These are phyloP conservation scores for Myxozyma monticola DNA, from an alignment of 805 yeast species.

Conservation along the genomic window DNA sequence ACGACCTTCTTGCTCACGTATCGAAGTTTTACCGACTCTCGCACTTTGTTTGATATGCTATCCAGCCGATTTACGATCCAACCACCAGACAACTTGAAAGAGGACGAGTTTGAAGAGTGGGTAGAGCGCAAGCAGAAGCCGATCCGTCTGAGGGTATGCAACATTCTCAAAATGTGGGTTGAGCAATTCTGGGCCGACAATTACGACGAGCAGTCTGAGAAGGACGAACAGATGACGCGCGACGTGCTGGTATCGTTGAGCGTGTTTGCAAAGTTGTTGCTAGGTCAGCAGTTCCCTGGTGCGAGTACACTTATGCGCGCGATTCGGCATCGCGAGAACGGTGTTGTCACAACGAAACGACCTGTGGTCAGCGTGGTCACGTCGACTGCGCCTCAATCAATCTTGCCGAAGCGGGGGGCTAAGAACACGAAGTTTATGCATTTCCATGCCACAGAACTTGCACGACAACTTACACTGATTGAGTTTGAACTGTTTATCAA, in stretches of 20 bases:
- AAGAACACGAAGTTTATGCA: constrained; percentile 49
- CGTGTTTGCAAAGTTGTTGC: constrained; percentile 14
- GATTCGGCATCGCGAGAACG: constrained; percentile 39
- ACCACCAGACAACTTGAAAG: constrained; percentile 86
- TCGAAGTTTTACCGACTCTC: constrained; percentile 68
- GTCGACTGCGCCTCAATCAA: constrained; percentile 33
- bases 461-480: constrained; percentile 76
- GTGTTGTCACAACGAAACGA: constrained; percentile 6
- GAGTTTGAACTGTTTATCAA: constrained; percentile 67
- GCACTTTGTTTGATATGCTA: constrained; percentile 58
- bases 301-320: constrained; percentile 39
- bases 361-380: constrained; percentile 14
- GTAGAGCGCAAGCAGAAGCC: constrained; percentile 65
- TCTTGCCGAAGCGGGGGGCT: constrained; percentile 33
- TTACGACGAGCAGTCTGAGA: constrained; percentile 44
- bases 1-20: constrained; percentile 74
- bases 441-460: constrained; percentile 71
- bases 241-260: constrained; percentile 15
- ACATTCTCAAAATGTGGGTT: constrained; percentile 62
- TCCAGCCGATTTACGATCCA: constrained; percentile 64
- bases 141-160: constrained; percentile 61
- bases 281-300: constrained; percentile 26
- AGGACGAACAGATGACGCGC: constrained; percentile 8
- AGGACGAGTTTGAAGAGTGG: constrained; percentile 79
- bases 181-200: constrained; percentile 70